These are phyloP conservation scores for Phyllosticta paracitricarpa DNA, from an alignment of 2,329 filamentous ascomycete species.

Conservation along the genomic window DNA sequence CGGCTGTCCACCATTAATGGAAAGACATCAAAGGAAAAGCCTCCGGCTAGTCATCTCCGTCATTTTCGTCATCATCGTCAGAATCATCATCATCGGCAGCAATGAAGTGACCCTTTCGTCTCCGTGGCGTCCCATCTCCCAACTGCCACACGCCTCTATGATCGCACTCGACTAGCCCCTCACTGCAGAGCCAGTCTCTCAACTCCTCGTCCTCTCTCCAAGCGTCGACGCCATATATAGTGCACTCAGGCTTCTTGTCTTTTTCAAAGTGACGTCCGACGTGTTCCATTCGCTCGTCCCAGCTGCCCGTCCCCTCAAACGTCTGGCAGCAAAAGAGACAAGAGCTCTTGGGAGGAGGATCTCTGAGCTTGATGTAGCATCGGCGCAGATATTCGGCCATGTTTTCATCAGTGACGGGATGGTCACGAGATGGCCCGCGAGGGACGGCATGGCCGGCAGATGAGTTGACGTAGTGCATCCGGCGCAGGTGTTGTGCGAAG, in stretches of 20 bases:
- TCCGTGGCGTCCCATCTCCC: constrained; percentile 19
- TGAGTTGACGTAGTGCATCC: constrained; percentile 61
- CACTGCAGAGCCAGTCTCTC: constrained; percentile 29
- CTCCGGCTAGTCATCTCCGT: not conserved
- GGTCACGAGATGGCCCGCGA: constrained; percentile 1
- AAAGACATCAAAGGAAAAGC: not conserved
- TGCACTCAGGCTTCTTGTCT: constrained; percentile 26
- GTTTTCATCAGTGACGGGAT: constrained; percentile 37
- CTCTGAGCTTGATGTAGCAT: constrained; percentile 52
- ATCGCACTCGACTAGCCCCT: constrained; percentile 27
- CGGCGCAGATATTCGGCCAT: constrained; percentile 47
- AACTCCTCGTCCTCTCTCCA: constrained; percentile 23
- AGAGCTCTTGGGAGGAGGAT: constrained; percentile 48
- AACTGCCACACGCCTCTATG: constrained; percentile 22
- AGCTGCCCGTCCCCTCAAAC: constrained; percentile 56
- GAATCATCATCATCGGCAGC: not conserved
- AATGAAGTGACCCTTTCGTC: not conserved
- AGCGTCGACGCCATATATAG: constrained; percentile 5
- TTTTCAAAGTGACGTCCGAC: constrained; percentile 69
- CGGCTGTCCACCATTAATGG: not conserved
- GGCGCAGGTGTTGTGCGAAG: constrained; percentile 76
- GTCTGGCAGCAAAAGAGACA: constrained; percentile 56
- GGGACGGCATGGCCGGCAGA: constrained; percentile 28
- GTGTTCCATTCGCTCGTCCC: constrained; percentile 83
- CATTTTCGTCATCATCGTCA: not conserved